phyloP scores from a whole-genome alignment of 2,329 filamentous ascomycete genomes.

The Beauveria sp. region DNA sequence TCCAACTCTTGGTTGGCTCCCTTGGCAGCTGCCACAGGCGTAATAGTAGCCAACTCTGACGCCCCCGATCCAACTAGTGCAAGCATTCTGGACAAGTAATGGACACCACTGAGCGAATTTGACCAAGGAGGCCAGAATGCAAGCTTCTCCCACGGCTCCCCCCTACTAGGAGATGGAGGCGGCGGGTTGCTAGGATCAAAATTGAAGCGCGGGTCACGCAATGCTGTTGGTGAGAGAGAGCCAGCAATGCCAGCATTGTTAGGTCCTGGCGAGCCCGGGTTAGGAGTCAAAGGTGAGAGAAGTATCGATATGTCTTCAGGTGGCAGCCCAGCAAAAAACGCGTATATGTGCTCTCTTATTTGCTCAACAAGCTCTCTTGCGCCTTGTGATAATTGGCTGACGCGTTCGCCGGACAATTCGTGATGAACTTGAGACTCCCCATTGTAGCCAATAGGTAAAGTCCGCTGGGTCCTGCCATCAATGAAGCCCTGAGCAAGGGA shows the following conservation, averaged over 20 bases:
- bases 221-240: constrained; percentile 45
- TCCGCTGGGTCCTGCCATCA: constrained; percentile 72
- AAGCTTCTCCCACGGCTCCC: constrained; percentile 85
- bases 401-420: constrained; percentile 63
- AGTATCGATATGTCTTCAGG: constrained; percentile 85
- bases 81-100: constrained; percentile 79
- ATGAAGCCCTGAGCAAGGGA: constrained; percentile 87
- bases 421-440: constrained; percentile 78
- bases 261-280: constrained; percentile 49
- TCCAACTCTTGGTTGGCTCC: constrained; percentile 56
- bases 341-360: constrained; percentile 69
- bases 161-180: constrained; percentile 66
- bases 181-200: constrained; percentile 73
- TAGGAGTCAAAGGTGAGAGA: constrained; percentile 69
- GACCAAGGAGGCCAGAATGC: constrained; percentile 95
- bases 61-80: constrained; percentile 78
- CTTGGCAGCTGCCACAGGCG: constrained; percentile 46
- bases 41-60: constrained; percentile 73
- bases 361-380: constrained; percentile 75
- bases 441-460: constrained; percentile 72
- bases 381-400: constrained; percentile 66
- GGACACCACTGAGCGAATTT: constrained; percentile 84
- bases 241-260: constrained; percentile 22
- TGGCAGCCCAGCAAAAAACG: constrained; percentile 81
- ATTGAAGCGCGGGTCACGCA: constrained; percentile 67